Evolutionary conservation across 73 alveolate genomes (phyloP).

Genomic region (Paramecium sonneborni): DNA sequence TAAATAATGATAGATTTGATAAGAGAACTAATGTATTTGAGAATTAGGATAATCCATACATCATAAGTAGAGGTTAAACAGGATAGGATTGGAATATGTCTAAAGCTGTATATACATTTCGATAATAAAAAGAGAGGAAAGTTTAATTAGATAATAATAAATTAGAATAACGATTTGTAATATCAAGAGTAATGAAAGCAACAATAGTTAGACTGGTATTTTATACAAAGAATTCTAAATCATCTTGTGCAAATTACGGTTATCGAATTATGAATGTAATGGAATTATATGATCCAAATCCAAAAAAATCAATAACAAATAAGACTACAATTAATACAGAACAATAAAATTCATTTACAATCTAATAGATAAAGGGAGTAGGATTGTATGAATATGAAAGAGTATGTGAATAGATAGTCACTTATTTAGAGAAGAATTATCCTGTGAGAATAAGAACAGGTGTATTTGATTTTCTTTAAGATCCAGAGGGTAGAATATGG

Average conservation of each 20-base stretch:
- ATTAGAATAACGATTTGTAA: constrained; percentile 60
- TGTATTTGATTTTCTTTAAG: constrained; percentile 78
- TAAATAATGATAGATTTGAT: constrained; percentile 31
- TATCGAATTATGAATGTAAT: constrained; percentile 39
- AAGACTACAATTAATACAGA: constrained; percentile 62
- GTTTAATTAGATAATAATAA: constrained; percentile 49
- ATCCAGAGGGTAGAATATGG: constrained; percentile 73
- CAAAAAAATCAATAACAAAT: constrained; percentile 49
- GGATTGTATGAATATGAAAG: constrained; percentile 71
- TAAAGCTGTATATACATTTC: constrained; percentile 47
- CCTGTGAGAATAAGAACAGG: constrained; percentile 68
- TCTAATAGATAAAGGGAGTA: constrained; percentile 52
- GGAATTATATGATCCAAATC: constrained; percentile 62
- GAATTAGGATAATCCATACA: constrained; percentile 60
- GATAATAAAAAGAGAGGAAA: constrained; percentile 55
- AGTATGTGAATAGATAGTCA: constrained; percentile 68
- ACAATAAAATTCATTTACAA: constrained; percentile 45
- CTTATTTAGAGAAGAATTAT: constrained; percentile 71
- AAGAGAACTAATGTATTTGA: constrained; percentile 44
- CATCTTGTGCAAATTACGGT: constrained; percentile 61
- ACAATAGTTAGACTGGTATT: constrained; percentile 47
- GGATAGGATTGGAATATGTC: constrained; percentile 65
- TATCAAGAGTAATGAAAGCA: constrained; percentile 66
- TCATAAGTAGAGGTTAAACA: constrained; percentile 60
- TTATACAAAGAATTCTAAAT: constrained; percentile 62